Percentiles rank a stretch among this genome's conserved stretches.
Conservation (phyloP, 2,329 filamentous ascomycete species). For the Colletotrichum lupini region DNA sequence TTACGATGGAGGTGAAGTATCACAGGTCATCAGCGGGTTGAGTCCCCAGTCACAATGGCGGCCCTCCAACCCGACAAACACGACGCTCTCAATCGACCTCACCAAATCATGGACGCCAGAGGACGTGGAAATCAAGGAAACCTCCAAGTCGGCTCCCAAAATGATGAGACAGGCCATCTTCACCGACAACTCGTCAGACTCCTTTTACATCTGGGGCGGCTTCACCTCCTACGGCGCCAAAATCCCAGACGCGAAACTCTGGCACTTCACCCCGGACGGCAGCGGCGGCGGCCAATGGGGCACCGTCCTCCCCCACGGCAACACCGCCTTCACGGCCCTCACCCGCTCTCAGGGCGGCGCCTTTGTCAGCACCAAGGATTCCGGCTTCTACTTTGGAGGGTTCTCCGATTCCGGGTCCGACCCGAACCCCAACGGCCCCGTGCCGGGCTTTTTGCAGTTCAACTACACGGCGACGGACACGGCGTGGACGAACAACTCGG, state of each 20-base stretch:
- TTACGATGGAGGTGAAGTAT: slow-evolving; percentile 31
- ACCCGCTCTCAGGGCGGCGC: slow-evolving; percentile 20
- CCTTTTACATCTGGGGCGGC: slow-evolving; percentile 38
- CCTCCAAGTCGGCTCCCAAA: slow-evolving; percentile 25
- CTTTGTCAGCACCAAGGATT: slow-evolving; percentile 27
- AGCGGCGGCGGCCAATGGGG: slow-evolving; percentile 34
- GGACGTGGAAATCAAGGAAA: slow-evolving; percentile 19
- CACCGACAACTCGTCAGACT: slow-evolving; percentile 5
- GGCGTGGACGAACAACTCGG: slow-evolving; percentile 29
- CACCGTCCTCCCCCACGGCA: slow-evolving; percentile 25
- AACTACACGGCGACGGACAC: slow-evolving; percentile 27
- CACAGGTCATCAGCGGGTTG: not conserved
- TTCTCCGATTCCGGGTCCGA: slow-evolving; percentile 13
- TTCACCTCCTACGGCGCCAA: slow-evolving; percentile 3
- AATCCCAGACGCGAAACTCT: slow-evolving; percentile 16
- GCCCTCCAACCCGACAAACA: slow-evolving; percentile 25
- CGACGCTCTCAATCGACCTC: slow-evolving; percentile 36
- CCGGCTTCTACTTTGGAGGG: slow-evolving; percentile 35
- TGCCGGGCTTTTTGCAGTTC: slow-evolving; percentile 27
- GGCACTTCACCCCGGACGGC: slow-evolving; percentile 32
- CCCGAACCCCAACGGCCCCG: slow-evolving; percentile 7
- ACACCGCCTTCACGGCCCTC: slow-evolving; percentile 18
- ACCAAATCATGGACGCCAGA: slow-evolving; percentile 32
- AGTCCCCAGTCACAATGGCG: not conserved
- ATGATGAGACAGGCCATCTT: slow-evolving; percentile 31